Evolutionary conservation across 306 rosid genomes (phyloP).

Genomic region (Hylodesmum podocarpum): DNA sequence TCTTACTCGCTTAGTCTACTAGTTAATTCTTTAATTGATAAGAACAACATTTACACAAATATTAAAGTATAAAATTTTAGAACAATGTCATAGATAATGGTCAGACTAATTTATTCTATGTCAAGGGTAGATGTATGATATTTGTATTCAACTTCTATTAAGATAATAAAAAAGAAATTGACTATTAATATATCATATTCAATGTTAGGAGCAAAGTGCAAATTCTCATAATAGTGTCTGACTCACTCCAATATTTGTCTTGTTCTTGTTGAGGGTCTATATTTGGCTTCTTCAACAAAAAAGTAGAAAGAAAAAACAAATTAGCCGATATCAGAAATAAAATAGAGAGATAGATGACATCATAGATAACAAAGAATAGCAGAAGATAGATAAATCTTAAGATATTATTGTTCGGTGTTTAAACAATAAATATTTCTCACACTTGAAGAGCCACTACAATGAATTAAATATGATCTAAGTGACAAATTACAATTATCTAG

Average conservation of each 20-base stretch:
- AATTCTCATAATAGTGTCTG: background rate
- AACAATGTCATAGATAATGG: no score
- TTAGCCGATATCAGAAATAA: background rate
- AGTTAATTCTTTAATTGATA: background rate
- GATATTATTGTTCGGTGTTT: background rate
- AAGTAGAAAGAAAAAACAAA: background rate
- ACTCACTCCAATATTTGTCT: background rate
- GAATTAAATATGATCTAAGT: background rate
- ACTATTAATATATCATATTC: no score
- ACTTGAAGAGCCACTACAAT: background rate
- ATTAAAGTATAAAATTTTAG: no score
- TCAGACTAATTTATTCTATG: no score
- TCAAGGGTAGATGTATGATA: no score
- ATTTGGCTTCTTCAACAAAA: background rate
- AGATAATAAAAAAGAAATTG: no score
- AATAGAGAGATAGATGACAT: background rate
- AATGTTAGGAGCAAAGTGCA: background rate
- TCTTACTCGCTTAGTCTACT: background rate
- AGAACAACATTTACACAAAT: no score
- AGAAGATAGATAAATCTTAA: background rate
- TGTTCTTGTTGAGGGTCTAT: no score
- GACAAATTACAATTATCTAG: no score
- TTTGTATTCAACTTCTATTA: no score
- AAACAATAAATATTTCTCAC: background rate
- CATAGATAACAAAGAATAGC: background rate